Conservation (phyloP, 2,329 filamentous ascomycete genomes). For the Fonsecaea multimorphosa region DNA sequence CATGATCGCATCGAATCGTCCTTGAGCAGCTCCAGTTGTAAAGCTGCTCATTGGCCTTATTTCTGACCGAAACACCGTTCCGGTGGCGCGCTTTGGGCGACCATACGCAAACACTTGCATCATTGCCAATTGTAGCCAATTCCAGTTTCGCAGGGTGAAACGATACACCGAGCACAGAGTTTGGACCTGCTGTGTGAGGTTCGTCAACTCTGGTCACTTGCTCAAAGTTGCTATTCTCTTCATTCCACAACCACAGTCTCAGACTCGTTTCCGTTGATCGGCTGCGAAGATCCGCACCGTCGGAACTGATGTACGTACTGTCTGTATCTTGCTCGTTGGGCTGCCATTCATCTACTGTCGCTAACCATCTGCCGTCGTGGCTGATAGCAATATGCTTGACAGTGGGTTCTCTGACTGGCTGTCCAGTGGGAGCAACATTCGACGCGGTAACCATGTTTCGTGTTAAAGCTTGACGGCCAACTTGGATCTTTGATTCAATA, state of each 20-base stretch:
- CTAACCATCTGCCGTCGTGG: constrained; percentile 84
- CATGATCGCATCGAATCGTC: constrained; percentile 45
- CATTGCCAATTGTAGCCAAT: constrained; percentile 85
- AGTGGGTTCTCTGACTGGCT: constrained; percentile 75
- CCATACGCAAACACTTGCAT: constrained; percentile 81
- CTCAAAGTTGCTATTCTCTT: constrained; percentile 63
- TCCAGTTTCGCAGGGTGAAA: constrained; percentile 71
- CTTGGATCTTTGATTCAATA: constrained; percentile 74
- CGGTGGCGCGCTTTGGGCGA: constrained; percentile 71
- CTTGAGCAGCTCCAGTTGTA: constrained; percentile 77
- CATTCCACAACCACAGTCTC: constrained; percentile 84
- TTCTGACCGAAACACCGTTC: constrained; percentile 60
- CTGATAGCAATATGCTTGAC: constrained; percentile 78
- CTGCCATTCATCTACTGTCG: constrained; percentile 88
- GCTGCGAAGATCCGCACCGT: constrained; percentile 23
- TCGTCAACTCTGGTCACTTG: constrained; percentile 82
- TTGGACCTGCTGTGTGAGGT: constrained; percentile 70
- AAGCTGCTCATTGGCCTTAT: constrained; percentile 63
- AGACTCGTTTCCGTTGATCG: constrained; percentile 70
- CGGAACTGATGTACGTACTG: constrained; percentile 52
- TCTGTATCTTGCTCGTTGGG: constrained; percentile 73
- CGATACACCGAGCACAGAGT: constrained; percentile 72
- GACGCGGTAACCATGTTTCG: constrained; percentile 84
- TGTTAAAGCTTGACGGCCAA: constrained; percentile 86
- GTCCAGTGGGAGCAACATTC: constrained; percentile 74